These are phyloP conservation scores for Sarocladium kiliense DNA, from an alignment of 2,329 filamentous ascomycete species.

Conservation along the genomic window DNA sequence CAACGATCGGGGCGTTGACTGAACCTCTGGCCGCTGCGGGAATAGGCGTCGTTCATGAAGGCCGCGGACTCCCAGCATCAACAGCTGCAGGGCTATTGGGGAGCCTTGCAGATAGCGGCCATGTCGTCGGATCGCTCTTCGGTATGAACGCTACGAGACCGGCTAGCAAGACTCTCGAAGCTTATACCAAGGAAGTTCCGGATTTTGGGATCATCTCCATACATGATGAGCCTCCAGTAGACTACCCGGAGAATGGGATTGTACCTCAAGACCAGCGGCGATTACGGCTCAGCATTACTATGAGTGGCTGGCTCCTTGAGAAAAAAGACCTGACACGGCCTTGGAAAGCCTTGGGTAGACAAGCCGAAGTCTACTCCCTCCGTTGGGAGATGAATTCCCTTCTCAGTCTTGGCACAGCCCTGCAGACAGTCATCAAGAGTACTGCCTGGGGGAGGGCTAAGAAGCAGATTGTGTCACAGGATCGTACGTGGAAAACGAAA, in stretches of 20 bases:
- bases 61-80: constrained; percentile 67
- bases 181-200: constrained; percentile 79
- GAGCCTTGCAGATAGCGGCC: constrained; percentile 70
- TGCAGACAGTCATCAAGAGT: constrained; percentile 72
- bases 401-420: constrained; percentile 69
- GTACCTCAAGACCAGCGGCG: constrained; percentile 55
- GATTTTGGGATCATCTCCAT: constrained; percentile 85
- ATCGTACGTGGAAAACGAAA: constrained; percentile 46
- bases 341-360: constrained; percentile 70
- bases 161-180: constrained; percentile 80
- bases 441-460: constrained; percentile 72
- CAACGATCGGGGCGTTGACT: constrained; percentile 68
- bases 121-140: constrained; percentile 79
- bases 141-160: constrained; percentile 86
- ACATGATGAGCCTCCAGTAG: constrained; percentile 36
- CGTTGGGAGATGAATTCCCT: constrained; percentile 79
- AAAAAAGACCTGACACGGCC: constrained; percentile 64
- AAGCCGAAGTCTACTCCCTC: constrained; percentile 76
- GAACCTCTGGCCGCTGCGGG: constrained; percentile 73
- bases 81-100: constrained; percentile 76
- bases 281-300: constrained; percentile 75
- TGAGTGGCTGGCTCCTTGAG: constrained; percentile 75
- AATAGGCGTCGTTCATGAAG: constrained; percentile 73
- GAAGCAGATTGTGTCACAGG: constrained; percentile 39
- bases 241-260: constrained; percentile 44